Percentiles rank a stretch among this genome's conserved stretches.
Conservation (phyloP, 441 rosid species). For the Theobroma grandiflorum region DNA sequence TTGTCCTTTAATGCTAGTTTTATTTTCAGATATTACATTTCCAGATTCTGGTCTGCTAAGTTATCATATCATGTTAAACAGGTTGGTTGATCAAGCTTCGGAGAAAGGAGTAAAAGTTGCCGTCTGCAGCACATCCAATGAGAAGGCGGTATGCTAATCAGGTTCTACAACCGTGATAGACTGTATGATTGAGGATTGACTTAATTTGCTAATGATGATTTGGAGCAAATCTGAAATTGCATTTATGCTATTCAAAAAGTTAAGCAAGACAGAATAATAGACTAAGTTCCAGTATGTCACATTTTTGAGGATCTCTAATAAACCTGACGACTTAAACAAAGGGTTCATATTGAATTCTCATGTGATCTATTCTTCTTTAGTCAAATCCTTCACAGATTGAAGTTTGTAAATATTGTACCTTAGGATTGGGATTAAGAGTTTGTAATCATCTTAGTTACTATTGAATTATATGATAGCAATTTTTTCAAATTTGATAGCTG, state of each 20-base stretch:
- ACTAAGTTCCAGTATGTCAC: not conserved
- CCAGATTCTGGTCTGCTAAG: not conserved
- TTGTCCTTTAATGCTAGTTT: not conserved
- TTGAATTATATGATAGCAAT: not conserved
- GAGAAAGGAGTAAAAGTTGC: conserved; percentile 86
- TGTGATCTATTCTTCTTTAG: not conserved
- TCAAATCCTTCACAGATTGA: not conserved
- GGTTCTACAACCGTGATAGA: conserved; percentile 61
- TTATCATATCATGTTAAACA: conserved; percentile 36
- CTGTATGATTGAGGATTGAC: not conserved
- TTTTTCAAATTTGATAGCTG: conserved; percentile 24
- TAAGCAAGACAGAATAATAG: not conserved
- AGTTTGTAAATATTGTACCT: not conserved
- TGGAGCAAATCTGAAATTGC: not conserved
- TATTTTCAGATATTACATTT: not conserved
- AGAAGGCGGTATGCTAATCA: conserved; percentile 95
- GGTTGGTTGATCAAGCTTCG: conserved; percentile 92
- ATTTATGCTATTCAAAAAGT: not conserved
- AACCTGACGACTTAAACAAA: not conserved
- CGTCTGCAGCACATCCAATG: conserved; percentile 96
- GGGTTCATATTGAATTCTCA: conserved; percentile 22
- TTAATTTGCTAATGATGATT: not conserved
- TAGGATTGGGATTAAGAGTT: not conserved
- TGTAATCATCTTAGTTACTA: not conserved
- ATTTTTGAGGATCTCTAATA: not conserved